These are phyloP conservation scores for Curvularia spicifera DNA, from an alignment of 2,329 filamentous ascomycete species.

Conservation along the genomic window DNA sequence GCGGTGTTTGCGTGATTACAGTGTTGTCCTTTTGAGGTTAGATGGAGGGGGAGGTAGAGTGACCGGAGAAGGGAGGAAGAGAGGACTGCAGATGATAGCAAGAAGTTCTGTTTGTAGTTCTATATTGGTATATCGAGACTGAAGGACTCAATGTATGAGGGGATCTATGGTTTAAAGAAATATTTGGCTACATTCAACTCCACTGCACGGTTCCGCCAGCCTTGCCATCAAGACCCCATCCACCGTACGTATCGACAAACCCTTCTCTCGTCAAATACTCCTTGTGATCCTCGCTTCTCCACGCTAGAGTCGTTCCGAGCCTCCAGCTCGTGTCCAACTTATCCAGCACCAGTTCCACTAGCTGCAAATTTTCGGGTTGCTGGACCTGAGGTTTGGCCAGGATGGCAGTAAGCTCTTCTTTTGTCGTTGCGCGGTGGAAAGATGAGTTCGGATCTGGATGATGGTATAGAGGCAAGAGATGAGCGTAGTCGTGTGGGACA, in stretches of 20 bases:
- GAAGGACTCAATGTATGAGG: too few relatives aligned
- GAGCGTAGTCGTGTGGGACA: slow-evolving; percentile 48
- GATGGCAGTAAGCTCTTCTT: slow-evolving; percentile 48
- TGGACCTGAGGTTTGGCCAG: slow-evolving; percentile 39
- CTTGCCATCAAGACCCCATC: slow-evolving; percentile 37
- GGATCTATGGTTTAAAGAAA: neutral
- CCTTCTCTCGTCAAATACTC: slow-evolving; percentile 50
- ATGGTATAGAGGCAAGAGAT: slow-evolving; percentile 52
- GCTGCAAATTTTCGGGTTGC: slow-evolving; percentile 44
- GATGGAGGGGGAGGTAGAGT: neutral
- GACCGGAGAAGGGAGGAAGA: neutral
- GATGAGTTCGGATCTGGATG: slow-evolving; percentile 38
- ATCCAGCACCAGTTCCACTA: slow-evolving; percentile 53
- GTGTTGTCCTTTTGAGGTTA: neutral
- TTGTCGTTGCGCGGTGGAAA: slow-evolving; percentile 49
- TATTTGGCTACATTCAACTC: slow-evolving; percentile 15
- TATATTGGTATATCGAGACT: neutral
- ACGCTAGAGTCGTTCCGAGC: slow-evolving; percentile 51
- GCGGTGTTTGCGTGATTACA: slow-evolving; percentile 6
- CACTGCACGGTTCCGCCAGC: slow-evolving; percentile 34
- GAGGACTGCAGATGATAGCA: neutral
- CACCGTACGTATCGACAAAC: slow-evolving; percentile 47
- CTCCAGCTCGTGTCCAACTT: slow-evolving; percentile 31
- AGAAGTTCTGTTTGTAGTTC: neutral
- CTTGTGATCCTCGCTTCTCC: slow-evolving; percentile 43